phyloP scores from a whole-genome alignment of 495 filamentous ascomycete genomes.

The Podospora didyma region DNA sequence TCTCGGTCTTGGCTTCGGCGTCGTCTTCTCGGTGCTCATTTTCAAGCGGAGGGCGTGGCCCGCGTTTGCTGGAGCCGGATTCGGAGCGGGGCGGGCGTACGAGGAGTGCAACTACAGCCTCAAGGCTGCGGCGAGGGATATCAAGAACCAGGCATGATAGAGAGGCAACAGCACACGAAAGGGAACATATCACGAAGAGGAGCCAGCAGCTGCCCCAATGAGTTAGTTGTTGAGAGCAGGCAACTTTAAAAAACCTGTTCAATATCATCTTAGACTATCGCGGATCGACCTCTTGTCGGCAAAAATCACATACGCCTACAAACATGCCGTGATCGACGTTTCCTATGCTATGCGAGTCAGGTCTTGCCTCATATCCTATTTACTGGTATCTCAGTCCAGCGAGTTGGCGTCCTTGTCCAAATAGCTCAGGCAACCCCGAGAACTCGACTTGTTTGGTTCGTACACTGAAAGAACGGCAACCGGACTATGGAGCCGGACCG shows the following conservation, averaged over 20 bases:
- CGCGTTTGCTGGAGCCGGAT: conserved; percentile 84
- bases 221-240: neutral
- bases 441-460: too few species aligned
- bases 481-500: too few species aligned
- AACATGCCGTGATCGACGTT: too few species aligned
- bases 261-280: too few species aligned
- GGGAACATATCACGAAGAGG: neutral
- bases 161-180: neutral
- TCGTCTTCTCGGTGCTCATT: conserved; percentile 95
- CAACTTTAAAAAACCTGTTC: neutral
- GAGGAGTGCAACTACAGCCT: conserved; percentile 79
- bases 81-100: conserved; percentile 93
- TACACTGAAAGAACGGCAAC: too few species aligned
- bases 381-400: too few species aligned
- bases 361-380: too few species aligned
- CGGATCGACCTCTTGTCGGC: too few species aligned
- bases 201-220: neutral
- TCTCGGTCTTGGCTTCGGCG: conserved; percentile 90
- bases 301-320: too few species aligned
- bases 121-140: conserved; percentile 49
- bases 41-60: conserved; percentile 98
- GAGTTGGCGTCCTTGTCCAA: too few species aligned
- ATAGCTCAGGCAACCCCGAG: too few species aligned
- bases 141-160: conserved; percentile 41
- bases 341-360: too few species aligned